Conservation (phyloP, 495 filamentous ascomycete species). For the Aspergillus taichungensis region DNA sequence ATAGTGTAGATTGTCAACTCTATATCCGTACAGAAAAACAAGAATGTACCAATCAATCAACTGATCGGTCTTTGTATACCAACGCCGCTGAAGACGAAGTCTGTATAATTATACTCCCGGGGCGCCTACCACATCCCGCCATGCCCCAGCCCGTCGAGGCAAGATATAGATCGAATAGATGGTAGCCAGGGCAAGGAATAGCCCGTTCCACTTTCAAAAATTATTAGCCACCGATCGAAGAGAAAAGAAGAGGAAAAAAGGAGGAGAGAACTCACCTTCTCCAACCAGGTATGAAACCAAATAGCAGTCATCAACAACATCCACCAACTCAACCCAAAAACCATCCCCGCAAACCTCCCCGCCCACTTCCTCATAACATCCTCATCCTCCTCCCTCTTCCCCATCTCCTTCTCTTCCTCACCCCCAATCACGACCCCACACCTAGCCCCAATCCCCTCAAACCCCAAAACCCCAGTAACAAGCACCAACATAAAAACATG, state of each 20-base stretch:
- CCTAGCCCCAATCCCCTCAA: slow-evolving; percentile 55
- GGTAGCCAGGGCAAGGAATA: slow-evolving; percentile 57
- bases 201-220: slow-evolving; percentile 53
- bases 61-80: slow-evolving; percentile 1
- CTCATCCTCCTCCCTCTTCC: slow-evolving; percentile 40
- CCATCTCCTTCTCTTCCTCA: slow-evolving; percentile 46
- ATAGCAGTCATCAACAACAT: slow-evolving; percentile 97
- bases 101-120: slow-evolving; percentile 52
- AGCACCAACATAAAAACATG: slow-evolving; percentile 91
- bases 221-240: slow-evolving; percentile 4
- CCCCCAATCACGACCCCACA: slow-evolving; percentile 15
- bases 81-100: not conserved
- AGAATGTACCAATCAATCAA: too few relatives aligned
- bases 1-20: not conserved
- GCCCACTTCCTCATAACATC: slow-evolving; percentile 33
- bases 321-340: slow-evolving; percentile 63
- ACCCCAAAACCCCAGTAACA: slow-evolving; percentile 65
- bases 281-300: slow-evolving; percentile 97
- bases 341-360: slow-evolving; percentile 40
- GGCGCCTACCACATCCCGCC: slow-evolving; percentile 62
- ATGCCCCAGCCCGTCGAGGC: slow-evolving; percentile 52
- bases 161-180: slow-evolving; percentile 71
- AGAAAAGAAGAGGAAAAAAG: not conserved
- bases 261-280: slow-evolving; percentile 58
- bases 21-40: not conserved